Conservation (phyloP, 2,329 filamentous ascomycete species). For the Aureobasidium melanogenum region DNA sequence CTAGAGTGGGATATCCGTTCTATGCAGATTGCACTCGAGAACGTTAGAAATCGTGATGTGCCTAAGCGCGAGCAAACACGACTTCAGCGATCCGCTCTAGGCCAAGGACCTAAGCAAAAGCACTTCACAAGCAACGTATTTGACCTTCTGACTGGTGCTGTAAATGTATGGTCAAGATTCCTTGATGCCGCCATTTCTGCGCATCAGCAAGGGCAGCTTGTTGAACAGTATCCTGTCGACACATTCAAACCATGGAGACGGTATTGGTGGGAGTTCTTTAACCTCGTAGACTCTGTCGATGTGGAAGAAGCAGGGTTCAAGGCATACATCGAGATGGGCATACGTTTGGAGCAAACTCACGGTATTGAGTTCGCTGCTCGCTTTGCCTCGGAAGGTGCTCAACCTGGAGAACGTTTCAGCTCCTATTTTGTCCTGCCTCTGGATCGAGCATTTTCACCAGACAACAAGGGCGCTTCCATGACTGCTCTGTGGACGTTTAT, state of each 20-base stretch:
- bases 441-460: slow-evolving; percentile 1
- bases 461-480: slow-evolving; percentile 12
- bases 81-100: slow-evolving; percentile 17
- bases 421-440: slow-evolving; percentile 3
- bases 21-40: slow-evolving; percentile 14
- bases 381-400: not conserved
- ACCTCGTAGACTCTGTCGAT: slow-evolving; percentile 30
- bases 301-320: slow-evolving; percentile 48
- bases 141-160: not conserved
- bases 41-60: not conserved
- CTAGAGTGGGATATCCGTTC: slow-evolving; percentile 11
- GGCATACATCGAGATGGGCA: slow-evolving; percentile 38
- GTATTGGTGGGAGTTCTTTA: slow-evolving; percentile 43
- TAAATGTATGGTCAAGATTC: slow-evolving; percentile 2
- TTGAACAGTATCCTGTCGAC: not conserved
- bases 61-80: slow-evolving; percentile 14
- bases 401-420: not conserved
- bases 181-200: not conserved
- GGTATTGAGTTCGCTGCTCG: slow-evolving; percentile 1
- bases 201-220: not conserved
- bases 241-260: slow-evolving; percentile 22
- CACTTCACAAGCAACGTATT: slow-evolving; percentile 1
- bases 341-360: not conserved
- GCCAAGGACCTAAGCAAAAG: slow-evolving; percentile 15
- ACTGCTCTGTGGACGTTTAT: slow-evolving; percentile 50